Base-by-base conservation (phyloP, 768 basidiomycete species). In the Phlebiopsis flavidoalba region DNA sequence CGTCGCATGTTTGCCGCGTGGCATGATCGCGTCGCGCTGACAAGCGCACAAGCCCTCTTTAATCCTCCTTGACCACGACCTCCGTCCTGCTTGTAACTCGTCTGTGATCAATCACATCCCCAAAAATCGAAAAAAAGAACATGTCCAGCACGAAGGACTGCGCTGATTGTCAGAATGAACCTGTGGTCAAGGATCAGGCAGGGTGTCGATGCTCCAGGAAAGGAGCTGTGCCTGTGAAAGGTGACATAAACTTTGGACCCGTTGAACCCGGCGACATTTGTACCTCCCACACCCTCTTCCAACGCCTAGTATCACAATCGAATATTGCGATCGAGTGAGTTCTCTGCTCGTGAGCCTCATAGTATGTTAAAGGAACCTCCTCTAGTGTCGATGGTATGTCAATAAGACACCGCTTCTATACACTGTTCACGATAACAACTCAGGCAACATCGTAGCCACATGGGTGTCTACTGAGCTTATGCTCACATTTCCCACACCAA, bases 391-490 rank as follows among this genome's bases (percentile, higher is more conserved):
- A 72, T 95, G 91, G 91, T 91, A 70, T 70, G 82, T 47, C 60
- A 17, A 55, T 40, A 14, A 36, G 49, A 47, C 14, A 49, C 31
- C n/a, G n/a, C 11, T 15, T 36, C 46, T 36, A 46, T 17, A 11
- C n/a, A 24, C 26, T 46, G 8, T 5, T 53, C 8, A 45, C 50
- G 33, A 45, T 12, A n/a, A 31, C 43, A 6, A 31, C 54, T 36
- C 68, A 95, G 95, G 95, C 80, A 95, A 43, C 94, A 95, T 66
- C 83, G 95, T 66, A n/a, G 95, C 95, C 35, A 86, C 85, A 11
- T 98, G 95, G 95, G 82, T 87, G n/a, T 89, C 92, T 63, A 97
- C 95, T 0, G 95, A 97, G 66, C 80, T 98, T 15, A 83, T 95
- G 66, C 74, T 96, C 37, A 97, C 95, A 0, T 98, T 98, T 72